Conservation (phyloP, 1,284 basidiomycete species). For the Pisolithus thermaeus region DNA sequence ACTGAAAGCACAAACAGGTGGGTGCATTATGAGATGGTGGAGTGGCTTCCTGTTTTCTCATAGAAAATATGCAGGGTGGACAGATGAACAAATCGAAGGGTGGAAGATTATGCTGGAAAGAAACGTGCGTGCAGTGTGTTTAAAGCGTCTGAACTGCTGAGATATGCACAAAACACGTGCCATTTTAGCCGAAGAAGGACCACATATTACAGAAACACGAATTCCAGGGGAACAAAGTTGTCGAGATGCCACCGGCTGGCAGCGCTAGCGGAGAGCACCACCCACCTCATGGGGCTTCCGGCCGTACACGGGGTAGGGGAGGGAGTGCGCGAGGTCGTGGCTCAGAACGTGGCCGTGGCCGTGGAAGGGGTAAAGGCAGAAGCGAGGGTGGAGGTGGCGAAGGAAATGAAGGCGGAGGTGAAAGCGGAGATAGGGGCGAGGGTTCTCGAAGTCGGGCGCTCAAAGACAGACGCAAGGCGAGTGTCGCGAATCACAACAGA, state of each 20-base stretch:
- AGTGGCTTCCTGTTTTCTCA: constrained; percentile 1
- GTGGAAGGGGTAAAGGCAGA: constrained; percentile 32
- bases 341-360: constrained; percentile 7
- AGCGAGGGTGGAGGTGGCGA: constrained; percentile 34
- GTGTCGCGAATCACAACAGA: constrained; percentile 54
- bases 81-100: constrained; percentile 81
- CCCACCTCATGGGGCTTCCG: no score
- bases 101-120: constrained; percentile 84
- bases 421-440: constrained; percentile 17
- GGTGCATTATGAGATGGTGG: constrained; percentile 1
- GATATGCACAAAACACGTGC: background rate
- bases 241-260: constrained; percentile 9
- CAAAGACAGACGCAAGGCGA: constrained; percentile 69
- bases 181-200: constrained; percentile 63
- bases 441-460: constrained; percentile 48
- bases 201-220: constrained; percentile 67
- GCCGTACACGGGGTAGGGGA: no score
- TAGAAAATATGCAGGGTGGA: constrained; percentile 42
- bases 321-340: no score
- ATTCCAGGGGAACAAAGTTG: constrained; percentile 56
- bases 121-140: constrained; percentile 49
- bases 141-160: constrained; percentile 4
- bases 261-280: constrained; percentile 20
- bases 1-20: constrained; percentile 62
- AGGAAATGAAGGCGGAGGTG: constrained; percentile 23